These are phyloP conservation scores for Podospora appendiculata DNA, from an alignment of 495 filamentous ascomycete genomes.

Conservation along the genomic window DNA sequence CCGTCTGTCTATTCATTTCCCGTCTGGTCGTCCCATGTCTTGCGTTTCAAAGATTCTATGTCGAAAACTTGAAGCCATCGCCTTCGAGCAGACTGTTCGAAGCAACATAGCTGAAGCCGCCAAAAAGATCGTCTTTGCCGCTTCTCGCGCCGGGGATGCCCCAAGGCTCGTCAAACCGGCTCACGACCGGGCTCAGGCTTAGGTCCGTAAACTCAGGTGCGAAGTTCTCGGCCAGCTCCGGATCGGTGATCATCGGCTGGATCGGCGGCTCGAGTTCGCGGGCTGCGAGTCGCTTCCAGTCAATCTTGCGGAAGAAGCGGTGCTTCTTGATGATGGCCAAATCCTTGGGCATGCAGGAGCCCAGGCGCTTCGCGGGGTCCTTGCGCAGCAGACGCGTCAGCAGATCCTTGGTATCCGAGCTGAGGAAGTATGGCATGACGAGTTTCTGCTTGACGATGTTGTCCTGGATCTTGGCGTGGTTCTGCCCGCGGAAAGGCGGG, in stretches of 20 bases:
- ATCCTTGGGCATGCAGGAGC: conserved; percentile 82
- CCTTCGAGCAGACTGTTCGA: conserved; percentile 75
- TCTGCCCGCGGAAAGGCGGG: conserved; percentile 83
- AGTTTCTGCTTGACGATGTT: conserved; percentile 92
- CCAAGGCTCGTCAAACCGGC: conserved; percentile 27
- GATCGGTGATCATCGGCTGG: conserved; percentile 84
- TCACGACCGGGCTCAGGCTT: conserved; percentile 64
- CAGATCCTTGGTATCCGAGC: conserved; percentile 85
- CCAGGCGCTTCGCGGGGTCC: conserved; percentile 81
- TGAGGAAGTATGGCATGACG: conserved; percentile 75
- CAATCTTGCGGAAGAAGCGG: conserved; percentile 91
- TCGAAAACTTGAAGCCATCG: conserved; percentile 21
- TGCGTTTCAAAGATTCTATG: neutral
- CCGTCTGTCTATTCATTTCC: neutral
- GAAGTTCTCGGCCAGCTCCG: conserved; percentile 94
- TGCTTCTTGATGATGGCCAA: conserved; percentile 81
- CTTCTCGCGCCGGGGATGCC: conserved; percentile 24
- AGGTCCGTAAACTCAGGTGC: conserved; percentile 77
- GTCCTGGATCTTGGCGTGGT: conserved; percentile 84
- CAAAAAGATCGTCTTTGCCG: conserved; percentile 66
- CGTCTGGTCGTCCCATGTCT: neutral
- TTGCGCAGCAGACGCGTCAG: conserved; percentile 83
- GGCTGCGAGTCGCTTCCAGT: conserved; percentile 76
- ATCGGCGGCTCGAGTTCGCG: conserved; percentile 82
- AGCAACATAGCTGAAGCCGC: conserved; percentile 93